Base-by-base conservation (phyloP, 129 eudicot genomes). In the Flaveria linearis region DNA sequence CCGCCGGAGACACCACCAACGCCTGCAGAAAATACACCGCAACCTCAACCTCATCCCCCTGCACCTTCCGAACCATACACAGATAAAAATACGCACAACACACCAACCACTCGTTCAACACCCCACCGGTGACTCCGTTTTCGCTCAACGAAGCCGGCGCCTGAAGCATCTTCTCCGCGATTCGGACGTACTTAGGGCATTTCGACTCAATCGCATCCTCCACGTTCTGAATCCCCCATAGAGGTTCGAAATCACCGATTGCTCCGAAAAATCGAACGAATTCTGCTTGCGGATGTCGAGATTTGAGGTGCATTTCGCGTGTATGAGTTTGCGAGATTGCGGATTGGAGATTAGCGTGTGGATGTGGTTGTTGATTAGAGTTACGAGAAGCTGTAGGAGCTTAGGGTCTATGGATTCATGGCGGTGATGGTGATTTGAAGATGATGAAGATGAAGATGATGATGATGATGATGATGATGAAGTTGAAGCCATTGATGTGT, bases 11-110 rank as follows among this genome's bases (percentile, higher is more conserved):
- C 33, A 91, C 86, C 45, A 76, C 69, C 39, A 91, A 33, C 17
- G 97, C 96, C 61, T 89, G 97, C 8, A 91, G 87, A 76, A 91
- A 89, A 91, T 91, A 91, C 39, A 84, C 52, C 8, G 97, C 89
- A 25, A 82, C 90, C 73, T 89, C 90, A 86, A 92, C 66, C 78
- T 89, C 92, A 70, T 85, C 89, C 9, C 67, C 56, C 43, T 88
- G 82, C 61, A 89, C 70, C 45, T 77, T 79, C 82, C 91, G 39
- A 25, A 91, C 72, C 52, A 89, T 6, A 5, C 89, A 84, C 61
- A 91, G 83, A 82, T 85, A 91, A 72, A 91, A 89, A 73, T 88
- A 91, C 0, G 97, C 69, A 42, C 82, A 85, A 67, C 86, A 83
- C 22, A 89, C 67, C 55, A 91, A 60, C 73, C 68, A 88, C 17